A percentile compares a stretch with the other conserved stretches of the same genome.
phyloP scores from a whole-genome alignment of 2,329 filamentous ascomycete genomes.

The Sphaerulina musiva region DNA sequence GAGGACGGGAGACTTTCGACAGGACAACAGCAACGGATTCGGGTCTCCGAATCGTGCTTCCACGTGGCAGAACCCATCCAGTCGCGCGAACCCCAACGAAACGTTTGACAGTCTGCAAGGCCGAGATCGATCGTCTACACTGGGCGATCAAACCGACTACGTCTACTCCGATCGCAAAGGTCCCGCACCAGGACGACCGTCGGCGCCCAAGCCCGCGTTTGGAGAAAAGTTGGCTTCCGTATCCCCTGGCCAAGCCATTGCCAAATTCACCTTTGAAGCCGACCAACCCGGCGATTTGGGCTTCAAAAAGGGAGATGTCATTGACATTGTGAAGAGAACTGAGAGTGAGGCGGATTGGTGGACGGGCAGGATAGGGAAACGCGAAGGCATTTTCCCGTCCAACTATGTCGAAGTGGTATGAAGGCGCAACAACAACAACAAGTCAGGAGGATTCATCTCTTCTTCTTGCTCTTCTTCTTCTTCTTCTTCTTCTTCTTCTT shows the following conservation, averaged over 20 bases:
- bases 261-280: slow-evolving; percentile 87
- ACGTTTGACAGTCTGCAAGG: slow-evolving; percentile 42
- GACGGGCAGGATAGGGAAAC: slow-evolving; percentile 81
- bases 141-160: slow-evolving; percentile 45
- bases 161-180: slow-evolving; percentile 47
- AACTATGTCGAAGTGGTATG: slow-evolving; percentile 31
- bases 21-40: slow-evolving; percentile 32
- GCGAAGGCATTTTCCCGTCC: slow-evolving; percentile 74
- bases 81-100: slow-evolving; percentile 49
- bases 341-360: slow-evolving; percentile 96
- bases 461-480: no score
- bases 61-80: slow-evolving; percentile 72
- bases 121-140: slow-evolving; percentile 34
- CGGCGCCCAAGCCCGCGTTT: slow-evolving; percentile 85
- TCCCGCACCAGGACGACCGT: slow-evolving; percentile 65
- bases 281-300: slow-evolving; percentile 87
- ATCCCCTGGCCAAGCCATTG: slow-evolving; percentile 71
- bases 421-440: neutral
- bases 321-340: slow-evolving; percentile 89
- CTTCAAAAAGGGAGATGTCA: slow-evolving; percentile 96
- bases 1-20: slow-evolving; percentile 38
- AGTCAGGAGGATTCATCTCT: neutral
- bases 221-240: slow-evolving; percentile 57
- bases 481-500: no score
- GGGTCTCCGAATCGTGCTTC: slow-evolving; percentile 55